A percentile compares a stretch with the other conserved stretches of the same genome.
These are phyloP conservation scores for Herpotrichia juniperi DNA, from an alignment of 2,329 filamentous ascomycete genomes.

Conservation along the genomic window DNA sequence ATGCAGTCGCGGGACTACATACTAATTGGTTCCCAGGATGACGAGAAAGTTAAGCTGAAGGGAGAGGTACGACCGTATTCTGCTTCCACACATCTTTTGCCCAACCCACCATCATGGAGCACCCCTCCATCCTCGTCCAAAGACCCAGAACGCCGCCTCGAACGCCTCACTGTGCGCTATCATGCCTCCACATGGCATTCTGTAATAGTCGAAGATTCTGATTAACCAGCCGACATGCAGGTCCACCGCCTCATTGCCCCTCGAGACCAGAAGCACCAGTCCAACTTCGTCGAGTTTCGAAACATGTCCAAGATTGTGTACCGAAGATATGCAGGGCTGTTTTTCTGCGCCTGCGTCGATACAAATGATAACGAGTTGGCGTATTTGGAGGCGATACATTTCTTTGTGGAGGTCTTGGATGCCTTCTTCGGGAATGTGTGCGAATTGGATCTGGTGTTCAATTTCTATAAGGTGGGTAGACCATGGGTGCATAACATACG, in stretches of 20 bases:
- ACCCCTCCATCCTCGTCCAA: not conserved
- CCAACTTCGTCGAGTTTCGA: constrained; percentile 96
- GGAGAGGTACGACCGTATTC: constrained; percentile 72
- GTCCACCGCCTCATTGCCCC: constrained; percentile 97
- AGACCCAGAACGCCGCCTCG: not conserved
- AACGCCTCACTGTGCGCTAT: constrained; percentile 5
- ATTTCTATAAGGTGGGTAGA: constrained; percentile 68
- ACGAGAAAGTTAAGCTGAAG: constrained; percentile 98
- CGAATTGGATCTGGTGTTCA: constrained; percentile 87
- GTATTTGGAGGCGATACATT: constrained; percentile 96
- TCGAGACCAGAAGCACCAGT: constrained; percentile 98
- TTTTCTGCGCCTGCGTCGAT: constrained; percentile 99
- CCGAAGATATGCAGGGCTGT: constrained; percentile 93
- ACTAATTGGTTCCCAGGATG: constrained; percentile 64
- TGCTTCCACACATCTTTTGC: constrained; percentile 4
- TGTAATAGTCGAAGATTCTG: constrained; percentile 6
- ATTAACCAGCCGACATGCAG: constrained; percentile 50
- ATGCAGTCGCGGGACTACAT: constrained; percentile 1
- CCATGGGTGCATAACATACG: not conserved
- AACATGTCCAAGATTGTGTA: constrained; percentile 94
- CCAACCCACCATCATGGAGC: not conserved
- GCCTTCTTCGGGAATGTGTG: constrained; percentile 99
- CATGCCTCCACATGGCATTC: constrained; percentile 1
- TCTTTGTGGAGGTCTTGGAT: constrained; percentile 98
- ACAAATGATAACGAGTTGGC: constrained; percentile 98